Conservation (phyloP, 2,329 filamentous ascomycete species). For the Keithomyces neogunnii region DNA sequence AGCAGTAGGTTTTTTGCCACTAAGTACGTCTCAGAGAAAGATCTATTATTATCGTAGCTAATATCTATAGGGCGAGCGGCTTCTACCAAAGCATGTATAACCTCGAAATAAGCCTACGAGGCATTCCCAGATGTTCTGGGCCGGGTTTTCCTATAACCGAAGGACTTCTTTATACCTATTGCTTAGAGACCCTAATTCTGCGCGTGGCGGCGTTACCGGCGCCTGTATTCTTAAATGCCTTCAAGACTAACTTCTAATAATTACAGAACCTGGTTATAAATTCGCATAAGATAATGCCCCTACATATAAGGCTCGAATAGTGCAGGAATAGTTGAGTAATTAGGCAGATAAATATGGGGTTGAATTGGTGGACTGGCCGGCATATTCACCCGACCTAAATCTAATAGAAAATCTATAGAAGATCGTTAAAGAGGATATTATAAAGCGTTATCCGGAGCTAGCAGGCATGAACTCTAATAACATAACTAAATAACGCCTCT, state of each 20-base stretch:
- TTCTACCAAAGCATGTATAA: constrained; percentile 1
- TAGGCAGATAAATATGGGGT: constrained; percentile 4
- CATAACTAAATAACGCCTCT: too few species aligned
- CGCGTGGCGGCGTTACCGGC: constrained; percentile 4
- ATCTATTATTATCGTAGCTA: not conserved
- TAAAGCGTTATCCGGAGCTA: too few species aligned
- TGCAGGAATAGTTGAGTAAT: constrained; percentile 4
- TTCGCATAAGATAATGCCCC: constrained; percentile 9
- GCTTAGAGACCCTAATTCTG: constrained; percentile 4
- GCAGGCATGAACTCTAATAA: too few species aligned
- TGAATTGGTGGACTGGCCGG: constrained; percentile 2
- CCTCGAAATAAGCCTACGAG: constrained; percentile 4
- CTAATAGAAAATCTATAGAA: constrained; percentile 10
- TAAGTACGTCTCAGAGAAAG: not conserved
- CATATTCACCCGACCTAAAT: constrained; percentile 8
- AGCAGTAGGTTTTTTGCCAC: not conserved
- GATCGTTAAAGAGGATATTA: too few species aligned
- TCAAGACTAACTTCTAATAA: constrained; percentile 7
- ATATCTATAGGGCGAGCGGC: constrained; percentile 2
- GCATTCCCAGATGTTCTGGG: constrained; percentile 7
- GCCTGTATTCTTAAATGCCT: too few species aligned
- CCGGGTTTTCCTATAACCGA: not conserved
- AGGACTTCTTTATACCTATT: constrained; percentile 1
- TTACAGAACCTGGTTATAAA: constrained; percentile 5
- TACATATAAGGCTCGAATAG: not conserved